Evolutionary conservation across 306 rosid genomes (phyloP).

Genomic region (Aeschynomene evenia): DNA sequence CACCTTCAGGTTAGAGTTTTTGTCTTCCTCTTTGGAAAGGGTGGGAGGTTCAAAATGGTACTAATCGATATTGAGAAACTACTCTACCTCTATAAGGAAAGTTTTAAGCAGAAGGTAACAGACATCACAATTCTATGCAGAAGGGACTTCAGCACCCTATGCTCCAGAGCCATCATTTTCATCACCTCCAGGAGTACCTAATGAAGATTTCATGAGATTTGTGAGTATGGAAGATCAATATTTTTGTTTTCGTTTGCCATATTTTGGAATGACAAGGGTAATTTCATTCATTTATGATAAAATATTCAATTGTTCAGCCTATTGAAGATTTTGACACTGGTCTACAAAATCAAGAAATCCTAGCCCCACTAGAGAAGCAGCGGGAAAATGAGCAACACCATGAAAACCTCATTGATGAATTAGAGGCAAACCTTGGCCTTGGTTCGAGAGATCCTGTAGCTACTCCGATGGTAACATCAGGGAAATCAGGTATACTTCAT

Average conservation of each 20-base stretch:
- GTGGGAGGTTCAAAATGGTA: not conserved
- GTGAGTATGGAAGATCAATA: constrained; percentile 41
- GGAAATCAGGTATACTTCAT: constrained; percentile 53
- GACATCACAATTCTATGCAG: constrained; percentile 41
- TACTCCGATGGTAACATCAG: constrained; percentile 44
- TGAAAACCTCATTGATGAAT: constrained; percentile 36
- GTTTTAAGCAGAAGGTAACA: constrained; percentile 11
- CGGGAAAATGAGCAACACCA: constrained; percentile 31
- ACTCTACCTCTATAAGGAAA: not conserved
- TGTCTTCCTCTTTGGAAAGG: not conserved
- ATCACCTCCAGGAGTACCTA: constrained; percentile 42
- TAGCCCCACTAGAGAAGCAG: constrained; percentile 42
- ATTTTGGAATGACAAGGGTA: not conserved
- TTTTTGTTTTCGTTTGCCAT: constrained; percentile 19
- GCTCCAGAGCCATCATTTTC: constrained; percentile 62
- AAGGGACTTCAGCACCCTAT: constrained; percentile 38
- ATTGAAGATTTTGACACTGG: constrained; percentile 53
- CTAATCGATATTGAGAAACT: not conserved
- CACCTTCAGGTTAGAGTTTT: constrained; percentile 56
- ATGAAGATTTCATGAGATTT: constrained; percentile 41
- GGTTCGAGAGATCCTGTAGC: constrained; percentile 34
- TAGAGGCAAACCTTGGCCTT: constrained; percentile 40
- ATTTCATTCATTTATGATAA: constrained; percentile 20
- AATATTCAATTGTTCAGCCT: constrained; percentile 47
- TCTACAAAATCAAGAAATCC: constrained; percentile 38